Conservation (phyloP, 1,284 basidiomycete genomes). For the Melampsora occidentalis region DNA sequence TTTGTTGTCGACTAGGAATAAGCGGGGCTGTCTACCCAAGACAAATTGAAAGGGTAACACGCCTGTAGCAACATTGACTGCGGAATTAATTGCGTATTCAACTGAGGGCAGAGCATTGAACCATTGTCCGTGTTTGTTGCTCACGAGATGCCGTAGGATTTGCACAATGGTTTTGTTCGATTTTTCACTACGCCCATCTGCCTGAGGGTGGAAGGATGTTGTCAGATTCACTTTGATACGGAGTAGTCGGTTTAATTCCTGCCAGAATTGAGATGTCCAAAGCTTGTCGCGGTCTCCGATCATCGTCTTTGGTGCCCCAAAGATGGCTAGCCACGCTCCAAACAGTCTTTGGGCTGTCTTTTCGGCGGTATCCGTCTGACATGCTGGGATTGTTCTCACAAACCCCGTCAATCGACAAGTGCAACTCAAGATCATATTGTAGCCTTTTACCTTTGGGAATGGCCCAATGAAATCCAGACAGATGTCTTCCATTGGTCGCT, state of each 20-base stretch:
- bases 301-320: constrained; percentile 44
- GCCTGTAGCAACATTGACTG: constrained; percentile 1
- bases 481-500: constrained; percentile 34
- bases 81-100: constrained; percentile 13
- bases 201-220: too few species aligned
- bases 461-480: constrained; percentile 18
- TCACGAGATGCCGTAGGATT: constrained; percentile 38
- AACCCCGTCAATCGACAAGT: constrained; percentile 9
- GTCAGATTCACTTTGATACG: too few species aligned
- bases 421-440: not conserved
- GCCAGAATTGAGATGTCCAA: constrained; percentile 50
- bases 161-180: constrained; percentile 52
- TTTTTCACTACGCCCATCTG: too few species aligned
- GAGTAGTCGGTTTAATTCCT: constrained; percentile 44
- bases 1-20: not conserved
- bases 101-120: not conserved
- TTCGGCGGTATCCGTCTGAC: too few species aligned
- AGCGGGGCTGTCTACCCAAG: not conserved
- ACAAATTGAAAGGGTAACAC: constrained; percentile 1
- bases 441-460: not conserved
- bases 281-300: constrained; percentile 49
- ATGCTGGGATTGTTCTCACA: not conserved
- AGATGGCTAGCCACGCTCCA: too few species aligned
- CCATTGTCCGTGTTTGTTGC: constrained; percentile 49
- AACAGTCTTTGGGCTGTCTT: too few species aligned